Conservation (phyloP, 1,284 basidiomycete species). For the Phylloboletellus chloephorus region DNA sequence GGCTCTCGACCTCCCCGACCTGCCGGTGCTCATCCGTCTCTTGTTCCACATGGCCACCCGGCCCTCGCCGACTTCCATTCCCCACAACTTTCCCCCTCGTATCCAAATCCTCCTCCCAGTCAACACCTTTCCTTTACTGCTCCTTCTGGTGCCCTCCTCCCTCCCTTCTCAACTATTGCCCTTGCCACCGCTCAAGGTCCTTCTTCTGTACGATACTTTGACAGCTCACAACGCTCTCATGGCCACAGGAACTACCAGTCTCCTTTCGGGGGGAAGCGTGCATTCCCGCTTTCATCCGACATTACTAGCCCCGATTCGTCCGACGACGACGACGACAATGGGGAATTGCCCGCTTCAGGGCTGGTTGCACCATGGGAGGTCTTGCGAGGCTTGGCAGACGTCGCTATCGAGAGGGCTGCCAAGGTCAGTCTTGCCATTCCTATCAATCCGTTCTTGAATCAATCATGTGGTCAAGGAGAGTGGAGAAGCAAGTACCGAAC, state of each 20-base stretch:
- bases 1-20: conserved; percentile 25
- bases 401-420: conserved; percentile 69
- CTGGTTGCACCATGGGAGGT: conserved; percentile 82
- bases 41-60: conserved; percentile 14
- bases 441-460: background rate
- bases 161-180: conserved; percentile 66
- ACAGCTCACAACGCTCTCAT: conserved; percentile 37
- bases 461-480: conserved; percentile 48
- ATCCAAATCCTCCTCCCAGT: conserved; percentile 12
- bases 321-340: conserved; percentile 69
- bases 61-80: conserved; percentile 23
- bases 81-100: conserved; percentile 28
- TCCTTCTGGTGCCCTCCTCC: conserved; percentile 49
- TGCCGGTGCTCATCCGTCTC: conserved; percentile 22
- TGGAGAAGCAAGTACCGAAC: conserved; percentile 61
- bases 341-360: conserved; percentile 73
- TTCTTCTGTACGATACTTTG: conserved; percentile 54
- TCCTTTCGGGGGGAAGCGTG: conserved; percentile 50
- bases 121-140: conserved; percentile 24
- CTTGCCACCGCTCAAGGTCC: conserved; percentile 45
- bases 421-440: conserved; percentile 44
- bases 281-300: conserved; percentile 54
- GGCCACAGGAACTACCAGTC: conserved; percentile 36
- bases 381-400: conserved; percentile 71
- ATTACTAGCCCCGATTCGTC: conserved; percentile 72